phyloP scores from a whole-genome alignment of 23 red algal genomes.

The Gracilariopsis chorda region DNA sequence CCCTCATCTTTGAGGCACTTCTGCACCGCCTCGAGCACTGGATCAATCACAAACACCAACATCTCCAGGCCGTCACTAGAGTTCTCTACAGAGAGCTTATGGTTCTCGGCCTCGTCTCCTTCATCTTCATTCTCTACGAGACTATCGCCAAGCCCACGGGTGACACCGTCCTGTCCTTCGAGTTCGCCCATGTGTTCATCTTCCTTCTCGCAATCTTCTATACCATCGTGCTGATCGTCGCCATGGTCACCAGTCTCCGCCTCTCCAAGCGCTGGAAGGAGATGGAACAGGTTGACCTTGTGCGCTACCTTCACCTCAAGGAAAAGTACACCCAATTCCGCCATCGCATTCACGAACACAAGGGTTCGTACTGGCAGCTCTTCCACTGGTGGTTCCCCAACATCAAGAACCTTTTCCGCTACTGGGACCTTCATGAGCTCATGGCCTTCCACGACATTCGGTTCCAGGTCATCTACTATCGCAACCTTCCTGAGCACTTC shows the following conservation, averaged over 20 bases:
- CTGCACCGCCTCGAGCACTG: constrained; percentile 66
- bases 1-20: constrained; percentile 38
- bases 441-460: constrained; percentile 90
- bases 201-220: constrained; percentile 84
- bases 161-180: constrained; percentile 62
- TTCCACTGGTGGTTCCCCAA: constrained; percentile 70
- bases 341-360: constrained; percentile 5
- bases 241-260: constrained; percentile 43
- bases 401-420: constrained; percentile 12
- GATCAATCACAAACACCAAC: constrained; percentile 56
- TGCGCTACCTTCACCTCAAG: constrained; percentile 67
- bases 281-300: constrained; percentile 65
- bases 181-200: constrained; percentile 82
- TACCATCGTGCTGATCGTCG: constrained; percentile 45
- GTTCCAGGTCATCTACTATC: constrained; percentile 85
- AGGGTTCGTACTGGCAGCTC: constrained; percentile 44
- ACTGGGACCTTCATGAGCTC: constrained; percentile 66
- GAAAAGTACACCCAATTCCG: constrained; percentile 51
- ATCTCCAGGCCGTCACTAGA: constrained; percentile 31
- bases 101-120: constrained; percentile 69
- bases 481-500: constrained; percentile 74
- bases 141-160: constrained; percentile 20
- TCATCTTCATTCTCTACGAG: constrained; percentile 67
- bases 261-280: constrained; percentile 61
- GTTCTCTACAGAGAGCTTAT: constrained; percentile 80